phyloP scores from a whole-genome alignment of 169 alveolate species.

The Eimeria necatrix region DNA sequence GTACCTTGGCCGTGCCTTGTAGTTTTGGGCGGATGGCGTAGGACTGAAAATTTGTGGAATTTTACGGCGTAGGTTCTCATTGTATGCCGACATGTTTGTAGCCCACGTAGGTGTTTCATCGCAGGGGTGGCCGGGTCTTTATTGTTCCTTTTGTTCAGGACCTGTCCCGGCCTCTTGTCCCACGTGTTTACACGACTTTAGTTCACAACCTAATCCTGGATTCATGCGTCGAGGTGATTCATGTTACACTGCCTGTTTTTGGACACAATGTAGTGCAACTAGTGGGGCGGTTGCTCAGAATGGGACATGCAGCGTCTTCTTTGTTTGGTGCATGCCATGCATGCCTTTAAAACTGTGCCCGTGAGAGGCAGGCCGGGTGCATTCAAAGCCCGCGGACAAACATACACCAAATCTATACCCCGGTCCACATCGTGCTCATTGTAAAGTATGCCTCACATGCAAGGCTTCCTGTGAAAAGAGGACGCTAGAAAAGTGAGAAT shows the following conservation, averaged over 20 bases:
- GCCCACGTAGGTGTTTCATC: neutral
- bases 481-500: too few relatives aligned
- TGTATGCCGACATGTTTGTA: neutral
- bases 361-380: too few relatives aligned
- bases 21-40: too few relatives aligned
- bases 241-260: neutral
- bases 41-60: too few relatives aligned
- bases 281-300: neutral
- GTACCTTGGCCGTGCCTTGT: too few relatives aligned
- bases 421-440: too few relatives aligned
- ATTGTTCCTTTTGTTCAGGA: conserved; percentile 4
- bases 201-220: conserved; percentile 51
- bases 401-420: too few relatives aligned
- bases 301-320: neutral
- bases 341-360: neutral
- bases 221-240: conserved; percentile 43
- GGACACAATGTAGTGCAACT: neutral
- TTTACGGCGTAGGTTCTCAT: too few relatives aligned
- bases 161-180: conserved; percentile 49
- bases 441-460: too few relatives aligned
- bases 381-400: too few relatives aligned
- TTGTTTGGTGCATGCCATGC: neutral
- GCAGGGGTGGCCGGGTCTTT: neutral
- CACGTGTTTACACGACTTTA: conserved; percentile 29
- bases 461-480: too few relatives aligned